phyloP scores from a whole-genome alignment of 192 early-diverging fungal species.

The Entomortierella chlamydospora region DNA sequence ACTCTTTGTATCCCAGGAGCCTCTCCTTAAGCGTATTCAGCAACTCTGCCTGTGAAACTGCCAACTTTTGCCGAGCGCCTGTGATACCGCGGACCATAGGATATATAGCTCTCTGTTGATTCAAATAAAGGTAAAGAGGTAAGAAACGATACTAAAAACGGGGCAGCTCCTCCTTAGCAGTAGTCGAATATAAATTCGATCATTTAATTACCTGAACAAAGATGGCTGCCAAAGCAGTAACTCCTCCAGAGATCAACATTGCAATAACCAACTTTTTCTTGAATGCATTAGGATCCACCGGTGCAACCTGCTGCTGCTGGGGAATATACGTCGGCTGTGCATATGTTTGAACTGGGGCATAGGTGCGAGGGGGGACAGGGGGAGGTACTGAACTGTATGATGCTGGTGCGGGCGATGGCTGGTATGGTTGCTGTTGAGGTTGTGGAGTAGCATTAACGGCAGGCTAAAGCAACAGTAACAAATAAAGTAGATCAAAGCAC shows the following conservation, averaged over 20 bases:
- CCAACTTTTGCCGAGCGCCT: constrained; percentile 31
- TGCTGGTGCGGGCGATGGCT: constrained; percentile 4
- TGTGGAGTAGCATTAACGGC: not conserved
- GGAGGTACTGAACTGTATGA: constrained; percentile 14
- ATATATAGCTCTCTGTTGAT: constrained; percentile 40
- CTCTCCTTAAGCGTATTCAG: constrained; percentile 35
- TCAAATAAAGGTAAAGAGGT: not conserved
- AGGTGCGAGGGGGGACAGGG: constrained; percentile 49
- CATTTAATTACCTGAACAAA: constrained; percentile 36
- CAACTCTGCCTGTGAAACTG: constrained; percentile 36
- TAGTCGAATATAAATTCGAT: too few relatives aligned
- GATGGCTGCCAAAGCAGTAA: constrained; percentile 28
- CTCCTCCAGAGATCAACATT: constrained; percentile 43
- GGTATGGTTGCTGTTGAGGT: constrained; percentile 18
- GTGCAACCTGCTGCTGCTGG: constrained; percentile 13
- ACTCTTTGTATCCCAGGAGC: constrained; percentile 29
- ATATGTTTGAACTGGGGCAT: constrained; percentile 16
- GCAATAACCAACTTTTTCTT: constrained; percentile 48
- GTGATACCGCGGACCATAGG: constrained; percentile 52
- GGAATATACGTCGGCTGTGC: constrained; percentile 19
- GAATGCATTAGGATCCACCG: constrained; percentile 44
- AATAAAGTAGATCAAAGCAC: not conserved
- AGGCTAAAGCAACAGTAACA: constrained; percentile 8
- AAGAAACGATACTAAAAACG: not conserved
- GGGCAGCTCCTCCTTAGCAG: too few relatives aligned